Conservation (phyloP, 2,329 filamentous ascomycete species). For the Bipolaris sorokiniana region DNA sequence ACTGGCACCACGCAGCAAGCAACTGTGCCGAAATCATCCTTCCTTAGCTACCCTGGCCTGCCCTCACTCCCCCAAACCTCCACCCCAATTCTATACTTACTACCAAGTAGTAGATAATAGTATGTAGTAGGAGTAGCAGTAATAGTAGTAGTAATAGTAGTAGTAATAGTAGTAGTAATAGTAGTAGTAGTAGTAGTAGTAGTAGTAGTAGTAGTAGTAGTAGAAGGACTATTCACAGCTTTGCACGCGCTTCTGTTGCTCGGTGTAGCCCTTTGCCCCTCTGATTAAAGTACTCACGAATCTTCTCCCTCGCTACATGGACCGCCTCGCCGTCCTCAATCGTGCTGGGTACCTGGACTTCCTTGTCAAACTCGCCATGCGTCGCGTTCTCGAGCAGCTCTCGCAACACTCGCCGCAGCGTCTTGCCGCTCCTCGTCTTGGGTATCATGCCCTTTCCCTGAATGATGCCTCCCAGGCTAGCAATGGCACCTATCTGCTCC, state of each 20-base stretch:
- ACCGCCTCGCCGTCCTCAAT: constrained; percentile 82
- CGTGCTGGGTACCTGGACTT: constrained; percentile 78
- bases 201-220: too few species aligned
- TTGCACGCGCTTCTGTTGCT: constrained; percentile 50
- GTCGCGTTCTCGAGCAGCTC: constrained; percentile 85
- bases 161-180: too few species aligned
- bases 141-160: too few species aligned
- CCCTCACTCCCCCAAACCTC: too few species aligned
- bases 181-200: too few species aligned
- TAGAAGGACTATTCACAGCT: constrained; percentile 52
- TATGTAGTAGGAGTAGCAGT: too few species aligned
- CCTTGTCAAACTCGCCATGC: constrained; percentile 72
- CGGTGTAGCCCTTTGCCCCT: constrained; percentile 48
- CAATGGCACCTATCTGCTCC: constrained; percentile 84
- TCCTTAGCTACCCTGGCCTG: too few species aligned
- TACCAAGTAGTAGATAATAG: too few species aligned
- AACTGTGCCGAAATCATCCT: too few species aligned
- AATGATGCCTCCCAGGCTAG: constrained; percentile 82
- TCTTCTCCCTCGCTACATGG: constrained; percentile 71
- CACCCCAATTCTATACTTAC: too few species aligned
- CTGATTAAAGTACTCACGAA: constrained; percentile 75
- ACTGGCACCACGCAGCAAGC: too few species aligned
- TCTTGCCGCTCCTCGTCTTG: constrained; percentile 92
- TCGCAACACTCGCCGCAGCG: constrained; percentile 77
- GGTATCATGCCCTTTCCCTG: constrained; percentile 87